Base-by-base conservation (phyloP, 2,329 filamentous ascomycete genomes). In the Fusarium nurragi region DNA sequence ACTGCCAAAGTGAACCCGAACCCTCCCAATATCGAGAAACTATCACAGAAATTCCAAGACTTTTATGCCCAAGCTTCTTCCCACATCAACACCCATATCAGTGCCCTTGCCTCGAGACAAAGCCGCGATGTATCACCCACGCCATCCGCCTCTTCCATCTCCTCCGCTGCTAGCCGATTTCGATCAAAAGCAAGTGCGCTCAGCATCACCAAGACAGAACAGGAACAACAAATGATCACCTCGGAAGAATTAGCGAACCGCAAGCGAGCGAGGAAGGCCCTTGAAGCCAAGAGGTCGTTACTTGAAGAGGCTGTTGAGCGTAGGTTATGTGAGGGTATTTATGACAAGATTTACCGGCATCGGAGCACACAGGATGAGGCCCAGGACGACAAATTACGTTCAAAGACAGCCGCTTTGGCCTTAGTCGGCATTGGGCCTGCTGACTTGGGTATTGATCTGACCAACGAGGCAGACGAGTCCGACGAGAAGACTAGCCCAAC, bases 291-390 rank as follows among this genome's bases (percentile, higher is more conserved):
- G 77, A 86, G 89, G 38, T 77, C 86, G 4, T 84, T 90, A 11
- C 78, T 98, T 26, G 94, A 99, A 77, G 95, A 99, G 77, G 93
- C 93, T 5, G 91, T 98, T 0, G 95, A 99, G 75, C 87, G 92
- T 65, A 87, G 91, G 64, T 86, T 94, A 12, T 96, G 92, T 73
- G 93, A 97, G 74, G 88, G 89, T 50, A 89, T 94, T 41, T 98
- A 98, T 73, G 85, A 89, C 56, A 89, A 91, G 66, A 92, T 99
- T 74, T 99, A 94, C 85, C 88, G 93, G 43, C 95, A 99, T 76
- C 88, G 90, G 59, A 95, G 86, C 74, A 97, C 94, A 0, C 89
- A 98, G 71, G 95, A 99, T 74, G 94, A 97, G 77, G 94, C 95
- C 13, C 87, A 94, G 72, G 95, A 99, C 74, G 94, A 97, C 72